Base-by-base conservation (phyloP, 2,329 filamentous ascomycete genomes). In the Penicillium brasilianum region DNA sequence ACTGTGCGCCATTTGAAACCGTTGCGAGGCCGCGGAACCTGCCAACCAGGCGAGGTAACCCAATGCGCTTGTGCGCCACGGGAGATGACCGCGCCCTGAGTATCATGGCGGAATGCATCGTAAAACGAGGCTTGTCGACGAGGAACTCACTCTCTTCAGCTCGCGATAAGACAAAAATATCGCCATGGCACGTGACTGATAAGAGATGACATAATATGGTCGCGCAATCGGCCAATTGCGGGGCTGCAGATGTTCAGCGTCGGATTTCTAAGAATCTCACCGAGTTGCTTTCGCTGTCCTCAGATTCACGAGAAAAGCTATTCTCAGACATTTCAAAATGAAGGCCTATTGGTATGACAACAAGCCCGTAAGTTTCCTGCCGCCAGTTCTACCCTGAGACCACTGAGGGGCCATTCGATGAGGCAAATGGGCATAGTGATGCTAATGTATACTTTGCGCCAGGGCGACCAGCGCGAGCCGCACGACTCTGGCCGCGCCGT, bases 391-490 rank as follows among this genome's bases (percentile, higher is more conserved):
- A n/a, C 36, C 3, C n/a, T 9, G 10, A 8, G 36, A 20, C 22
- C 2, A 7, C 2, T 32, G 20, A 14, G n/a, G n/a, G 25, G 5
- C 20, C 20, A 43, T 14, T 20, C 48, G 32, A 61, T 61, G 51
- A 63, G 41, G 57, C 55, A 61, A 59, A 46, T 52, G 43, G 36
- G 4, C 11, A 59, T 51, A 55, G 49, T 36, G 49, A 55, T 56
- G 59, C 60, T 61, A 41, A 66, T 53, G 37, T 28, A 25, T 53
- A 13, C 28, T 37, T 28, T 13, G 36, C 14, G 34, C 8, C 74
- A 96, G 92, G 93, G 92, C 81, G 95, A 99, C 84, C 95, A 97
- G 81, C 93, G 95, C 74, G 86, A 90, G 46, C 86, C 91, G 56
- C 95, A 99, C 81, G 89, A 97, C 81, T 96, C 92, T 20, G 91